Percentiles rank a stretch among this genome's conserved stretches.
Evolutionary conservation across 73 alveolate species (phyloP).

Genomic region (Paramecium tetraurelia): DNA sequence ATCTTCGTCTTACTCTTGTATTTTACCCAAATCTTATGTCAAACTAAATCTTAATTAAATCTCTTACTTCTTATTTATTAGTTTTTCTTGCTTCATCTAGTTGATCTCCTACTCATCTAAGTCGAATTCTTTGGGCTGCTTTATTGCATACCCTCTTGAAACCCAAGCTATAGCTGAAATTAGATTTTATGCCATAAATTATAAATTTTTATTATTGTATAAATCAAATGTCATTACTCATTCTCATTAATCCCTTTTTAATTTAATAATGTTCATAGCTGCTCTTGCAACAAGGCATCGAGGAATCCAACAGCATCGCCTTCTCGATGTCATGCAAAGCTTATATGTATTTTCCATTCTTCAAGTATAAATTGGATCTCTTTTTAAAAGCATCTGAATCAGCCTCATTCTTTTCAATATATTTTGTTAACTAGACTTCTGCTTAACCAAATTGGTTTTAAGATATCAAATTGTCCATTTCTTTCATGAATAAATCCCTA

Average conservation of each 20-base stretch:
- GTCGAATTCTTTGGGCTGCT: slow-evolving; percentile 46
- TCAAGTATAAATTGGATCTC: not conserved
- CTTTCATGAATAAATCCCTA: not conserved
- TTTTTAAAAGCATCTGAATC: not conserved
- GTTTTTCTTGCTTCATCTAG: slow-evolving; percentile 49
- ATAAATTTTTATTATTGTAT: not conserved
- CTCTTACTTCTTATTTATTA: slow-evolving; percentile 40
- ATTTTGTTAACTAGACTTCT: not conserved
- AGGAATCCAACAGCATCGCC: not conserved
- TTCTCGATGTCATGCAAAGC: not conserved
- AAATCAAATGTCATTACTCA: slow-evolving; percentile 23
- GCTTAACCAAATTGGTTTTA: not conserved
- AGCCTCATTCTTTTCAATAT: not conserved
- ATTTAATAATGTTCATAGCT: slow-evolving; percentile 30
- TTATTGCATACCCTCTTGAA: slow-evolving; percentile 58
- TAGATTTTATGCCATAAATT: slow-evolving; percentile 58
- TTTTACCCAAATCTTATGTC: slow-evolving; percentile 46
- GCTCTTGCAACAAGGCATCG: not conserved
- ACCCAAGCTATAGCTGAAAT: slow-evolving; percentile 61
- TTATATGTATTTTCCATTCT: slow-evolving; percentile 17
- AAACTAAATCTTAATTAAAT: not conserved
- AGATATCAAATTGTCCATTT: not conserved
- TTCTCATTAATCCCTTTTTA: slow-evolving; percentile 42
- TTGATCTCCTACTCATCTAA: slow-evolving; percentile 47
- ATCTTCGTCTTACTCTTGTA: slow-evolving; percentile 52